Percentiles rank a stretch among this genome's conserved stretches.
Conservation (phyloP, 1,139 yeast genomes). For the Yamadazyma taylorii region DNA sequence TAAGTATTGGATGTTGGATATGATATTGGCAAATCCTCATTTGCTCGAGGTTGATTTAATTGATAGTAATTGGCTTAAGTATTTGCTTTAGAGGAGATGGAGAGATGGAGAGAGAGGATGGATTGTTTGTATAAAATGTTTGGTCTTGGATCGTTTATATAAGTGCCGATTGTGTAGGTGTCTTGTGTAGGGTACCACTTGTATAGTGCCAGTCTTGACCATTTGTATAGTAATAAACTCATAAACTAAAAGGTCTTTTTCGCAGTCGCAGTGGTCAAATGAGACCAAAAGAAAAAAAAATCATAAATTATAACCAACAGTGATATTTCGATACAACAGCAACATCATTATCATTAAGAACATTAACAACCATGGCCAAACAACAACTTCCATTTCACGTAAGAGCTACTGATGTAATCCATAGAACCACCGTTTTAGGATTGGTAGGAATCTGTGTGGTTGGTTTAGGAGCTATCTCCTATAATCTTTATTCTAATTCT, state of each 20-base stretch:
- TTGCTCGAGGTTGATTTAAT: constrained; percentile 38
- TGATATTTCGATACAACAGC: too few relatives aligned
- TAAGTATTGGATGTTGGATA: constrained; percentile 42
- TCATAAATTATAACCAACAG: too few relatives aligned
- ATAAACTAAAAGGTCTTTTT: background rate
- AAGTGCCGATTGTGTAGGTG: too few relatives aligned
- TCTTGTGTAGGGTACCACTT: too few relatives aligned
- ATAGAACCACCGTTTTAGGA: constrained; percentile 77
- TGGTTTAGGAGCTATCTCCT: constrained; percentile 58
- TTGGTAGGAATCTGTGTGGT: constrained; percentile 61
- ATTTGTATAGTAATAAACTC: background rate
- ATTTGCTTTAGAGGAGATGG: constrained; percentile 28
- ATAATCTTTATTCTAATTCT: constrained; percentile 61
- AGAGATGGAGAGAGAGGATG: too few relatives aligned
- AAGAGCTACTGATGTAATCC: constrained; percentile 74
- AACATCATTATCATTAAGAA: background rate
- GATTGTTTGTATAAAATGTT: too few relatives aligned
- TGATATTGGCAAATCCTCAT: constrained; percentile 44
- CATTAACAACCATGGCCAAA: constrained; percentile 20
- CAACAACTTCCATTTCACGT: constrained; percentile 44
- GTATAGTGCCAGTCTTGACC: too few relatives aligned
- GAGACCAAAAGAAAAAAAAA: too few relatives aligned
- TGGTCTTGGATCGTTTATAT: too few relatives aligned
- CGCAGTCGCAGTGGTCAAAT: too few relatives aligned
- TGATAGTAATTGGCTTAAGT: constrained; percentile 40